These are phyloP conservation scores for Citrullus amarus DNA, from an alignment of 306 rosid genomes.

Conservation along the genomic window DNA sequence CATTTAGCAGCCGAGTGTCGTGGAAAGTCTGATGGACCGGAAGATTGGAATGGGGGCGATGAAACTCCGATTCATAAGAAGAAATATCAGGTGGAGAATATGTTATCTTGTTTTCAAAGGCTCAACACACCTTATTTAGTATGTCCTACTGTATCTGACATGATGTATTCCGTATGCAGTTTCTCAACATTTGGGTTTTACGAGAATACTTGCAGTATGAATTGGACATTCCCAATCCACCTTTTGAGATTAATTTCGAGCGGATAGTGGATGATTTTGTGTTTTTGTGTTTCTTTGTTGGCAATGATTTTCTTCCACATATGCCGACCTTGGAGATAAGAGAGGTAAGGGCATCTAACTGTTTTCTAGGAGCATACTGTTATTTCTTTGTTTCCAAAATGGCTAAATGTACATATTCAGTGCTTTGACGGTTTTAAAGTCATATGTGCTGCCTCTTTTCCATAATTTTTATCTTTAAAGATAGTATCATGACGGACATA, in stretches of 20 bases:
- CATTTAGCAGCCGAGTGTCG: constrained; percentile 92
- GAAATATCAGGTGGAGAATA: constrained; percentile 77
- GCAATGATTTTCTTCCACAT: constrained; percentile 76
- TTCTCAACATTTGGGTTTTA: constrained; percentile 63
- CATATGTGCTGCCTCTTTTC: background rate
- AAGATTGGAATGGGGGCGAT: constrained; percentile 47
- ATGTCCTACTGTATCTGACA: constrained; percentile 5
- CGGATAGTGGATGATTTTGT: constrained; percentile 66
- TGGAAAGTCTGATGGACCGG: constrained; percentile 33
- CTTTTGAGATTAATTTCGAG: constrained; percentile 54
- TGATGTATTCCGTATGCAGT: constrained; percentile 21
- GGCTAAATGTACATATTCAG: background rate
- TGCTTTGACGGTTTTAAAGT: background rate
- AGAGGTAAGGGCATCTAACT: constrained; percentile 30
- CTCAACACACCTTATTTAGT: background rate
- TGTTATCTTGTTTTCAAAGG: background rate
- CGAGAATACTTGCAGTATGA: constrained; percentile 66
- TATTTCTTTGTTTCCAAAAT: constrained; percentile 13
- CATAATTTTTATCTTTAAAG: constrained; percentile 3
- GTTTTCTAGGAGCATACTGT: background rate
- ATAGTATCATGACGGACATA: background rate
- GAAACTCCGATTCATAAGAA: constrained; percentile 80
- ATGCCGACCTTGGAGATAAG: constrained; percentile 75
- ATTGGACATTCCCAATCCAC: constrained; percentile 49
- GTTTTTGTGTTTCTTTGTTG: constrained; percentile 62